Conservation (phyloP, 2,329 filamentous ascomycete genomes). For the Amylocarpus encephaloides region DNA sequence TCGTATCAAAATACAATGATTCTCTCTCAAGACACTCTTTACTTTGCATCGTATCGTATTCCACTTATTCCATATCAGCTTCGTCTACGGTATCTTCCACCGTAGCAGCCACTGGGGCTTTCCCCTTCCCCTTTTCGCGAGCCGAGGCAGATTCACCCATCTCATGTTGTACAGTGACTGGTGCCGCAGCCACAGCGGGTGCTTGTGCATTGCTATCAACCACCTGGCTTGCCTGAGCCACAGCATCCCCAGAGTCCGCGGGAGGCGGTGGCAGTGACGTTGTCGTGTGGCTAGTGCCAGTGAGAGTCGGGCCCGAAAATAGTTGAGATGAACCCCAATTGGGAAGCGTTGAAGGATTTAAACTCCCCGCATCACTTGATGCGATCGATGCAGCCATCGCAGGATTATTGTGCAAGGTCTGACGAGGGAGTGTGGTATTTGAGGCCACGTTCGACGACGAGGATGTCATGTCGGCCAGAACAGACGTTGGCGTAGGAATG, state of each 20-base stretch:
- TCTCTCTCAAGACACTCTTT: neutral
- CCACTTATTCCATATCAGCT: constrained; percentile 24
- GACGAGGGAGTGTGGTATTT: constrained; percentile 15
- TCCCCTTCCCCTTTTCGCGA: constrained; percentile 34
- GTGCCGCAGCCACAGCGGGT: constrained; percentile 1
- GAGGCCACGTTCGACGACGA: constrained; percentile 6
- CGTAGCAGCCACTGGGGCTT: constrained; percentile 38
- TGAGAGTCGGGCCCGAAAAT: constrained; percentile 16
- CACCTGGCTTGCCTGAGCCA: constrained; percentile 2
- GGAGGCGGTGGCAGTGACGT: constrained; percentile 8
- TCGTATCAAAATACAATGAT: neutral
- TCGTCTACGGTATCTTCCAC: constrained; percentile 41
- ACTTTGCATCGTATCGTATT: neutral
- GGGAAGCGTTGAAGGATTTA: constrained; percentile 15
- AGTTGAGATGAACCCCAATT: constrained; percentile 26
- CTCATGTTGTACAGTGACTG: neutral
- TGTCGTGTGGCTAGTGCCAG: constrained; percentile 3
- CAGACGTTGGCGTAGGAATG: constrained; percentile 22
- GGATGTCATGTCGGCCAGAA: constrained; percentile 16
- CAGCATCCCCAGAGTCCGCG: constrained; percentile 1
- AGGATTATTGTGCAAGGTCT: constrained; percentile 13
- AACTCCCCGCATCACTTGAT: constrained; percentile 6
- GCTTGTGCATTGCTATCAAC: neutral
- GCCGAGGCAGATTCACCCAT: constrained; percentile 5
- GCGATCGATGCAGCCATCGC: constrained; percentile 5